Percentiles rank a stretch among this genome's conserved stretches.
Evolutionary conservation across 2,329 filamentous ascomycete genomes (phyloP).

Genomic region (Exophiala calicioides): DNA sequence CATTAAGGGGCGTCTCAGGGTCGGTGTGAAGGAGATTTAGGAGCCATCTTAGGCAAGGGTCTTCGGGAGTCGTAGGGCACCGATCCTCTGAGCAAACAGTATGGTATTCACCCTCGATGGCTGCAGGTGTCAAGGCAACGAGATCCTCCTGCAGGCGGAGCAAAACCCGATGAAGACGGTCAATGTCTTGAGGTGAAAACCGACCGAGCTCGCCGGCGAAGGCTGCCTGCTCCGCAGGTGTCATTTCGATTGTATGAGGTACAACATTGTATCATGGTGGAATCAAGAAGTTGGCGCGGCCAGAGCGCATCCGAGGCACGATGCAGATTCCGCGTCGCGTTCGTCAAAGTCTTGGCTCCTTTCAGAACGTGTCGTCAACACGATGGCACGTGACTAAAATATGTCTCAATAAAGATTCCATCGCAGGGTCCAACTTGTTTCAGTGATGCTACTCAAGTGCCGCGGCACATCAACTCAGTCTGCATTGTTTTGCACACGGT

Average conservation of each 20-base stretch:
- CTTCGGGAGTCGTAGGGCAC: conserved; percentile 1
- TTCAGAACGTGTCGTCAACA: too few relatives aligned
- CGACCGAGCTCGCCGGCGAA: conserved; percentile 13
- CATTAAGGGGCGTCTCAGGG: conserved; percentile 11
- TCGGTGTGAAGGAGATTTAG: conserved; percentile 14
- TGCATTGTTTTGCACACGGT: too few relatives aligned
- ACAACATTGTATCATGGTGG: background rate
- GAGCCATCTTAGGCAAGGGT: conserved; percentile 18
- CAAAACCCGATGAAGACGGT: conserved; percentile 20
- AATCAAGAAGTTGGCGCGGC: too few relatives aligned
- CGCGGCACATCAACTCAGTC: too few relatives aligned
- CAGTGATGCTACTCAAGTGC: too few relatives aligned
- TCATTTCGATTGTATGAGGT: conserved; percentile 7
- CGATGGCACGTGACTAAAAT: too few relatives aligned
- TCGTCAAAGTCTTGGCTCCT: background rate
- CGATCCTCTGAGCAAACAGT: conserved; percentile 11
- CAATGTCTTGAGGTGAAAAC: conserved; percentile 20
- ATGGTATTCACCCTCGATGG: conserved; percentile 10
- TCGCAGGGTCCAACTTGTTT: too few relatives aligned
- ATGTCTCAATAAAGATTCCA: too few relatives aligned
- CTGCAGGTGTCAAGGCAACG: conserved; percentile 3
- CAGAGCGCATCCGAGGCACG: too few relatives aligned
- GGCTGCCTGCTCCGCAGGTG: conserved; percentile 16
- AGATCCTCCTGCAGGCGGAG: conserved; percentile 15
- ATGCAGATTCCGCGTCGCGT: too few relatives aligned